phyloP scores from a whole-genome alignment of 768 basidiomycete genomes.

The Krasilnikovozyma curviuscula region DNA sequence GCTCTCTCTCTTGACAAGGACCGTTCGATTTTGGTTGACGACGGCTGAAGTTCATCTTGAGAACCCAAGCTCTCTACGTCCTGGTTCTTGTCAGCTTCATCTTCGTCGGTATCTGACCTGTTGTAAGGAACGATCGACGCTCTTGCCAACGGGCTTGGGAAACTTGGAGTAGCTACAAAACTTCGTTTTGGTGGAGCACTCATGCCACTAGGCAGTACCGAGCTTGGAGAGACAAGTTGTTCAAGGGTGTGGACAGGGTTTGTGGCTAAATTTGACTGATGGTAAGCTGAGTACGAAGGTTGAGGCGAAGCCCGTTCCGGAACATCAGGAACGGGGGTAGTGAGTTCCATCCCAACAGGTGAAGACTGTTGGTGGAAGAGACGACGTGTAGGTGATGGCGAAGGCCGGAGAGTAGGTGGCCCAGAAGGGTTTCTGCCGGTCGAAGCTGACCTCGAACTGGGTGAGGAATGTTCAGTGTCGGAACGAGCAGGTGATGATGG shows the following conservation, averaged over 20 bases:
- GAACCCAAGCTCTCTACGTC: neutral
- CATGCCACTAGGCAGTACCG: neutral
- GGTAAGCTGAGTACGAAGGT: no score
- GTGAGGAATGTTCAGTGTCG: neutral
- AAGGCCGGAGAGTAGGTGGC: no score
- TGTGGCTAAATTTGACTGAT: neutral
- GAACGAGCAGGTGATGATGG: neutral
- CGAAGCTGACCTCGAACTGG: neutral
- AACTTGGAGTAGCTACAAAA: constrained; percentile 8
- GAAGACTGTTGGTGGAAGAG: neutral
- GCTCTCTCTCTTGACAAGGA: neutral
- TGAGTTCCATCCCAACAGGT: neutral
- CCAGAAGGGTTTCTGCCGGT: neutral
- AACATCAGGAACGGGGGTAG: neutral
- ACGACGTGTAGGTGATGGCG: no score
- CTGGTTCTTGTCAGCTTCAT: constrained; percentile 1
- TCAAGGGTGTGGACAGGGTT: neutral
- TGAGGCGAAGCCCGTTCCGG: neutral
- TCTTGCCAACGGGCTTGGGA: constrained; percentile 8
- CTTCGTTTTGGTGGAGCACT: constrained; percentile 9
- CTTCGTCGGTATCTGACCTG: neutral
- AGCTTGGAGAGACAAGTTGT: neutral
- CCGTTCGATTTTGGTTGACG: no score
- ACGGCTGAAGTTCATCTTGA: no score
- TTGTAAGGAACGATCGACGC: constrained; percentile 10